Evolutionary conservation across 192 early-diverging fungal genomes (phyloP).

Genomic region (Phlyctochytrium planicorne): DNA sequence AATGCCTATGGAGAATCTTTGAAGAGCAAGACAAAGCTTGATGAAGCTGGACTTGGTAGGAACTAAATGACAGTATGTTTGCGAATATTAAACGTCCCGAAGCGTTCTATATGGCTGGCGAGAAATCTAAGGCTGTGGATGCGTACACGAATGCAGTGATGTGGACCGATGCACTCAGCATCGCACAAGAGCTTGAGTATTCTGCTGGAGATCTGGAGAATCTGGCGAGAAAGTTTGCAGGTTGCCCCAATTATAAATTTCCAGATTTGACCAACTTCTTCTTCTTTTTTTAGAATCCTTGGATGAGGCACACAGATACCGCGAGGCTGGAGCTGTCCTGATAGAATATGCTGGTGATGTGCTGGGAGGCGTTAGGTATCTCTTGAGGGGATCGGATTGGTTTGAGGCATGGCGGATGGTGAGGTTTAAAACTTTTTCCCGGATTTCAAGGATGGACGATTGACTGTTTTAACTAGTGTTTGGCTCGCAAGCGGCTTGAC

Average conservation of each 20-base stretch:
- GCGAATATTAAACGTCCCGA: slow-evolving; percentile 9
- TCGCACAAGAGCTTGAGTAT: slow-evolving; percentile 58
- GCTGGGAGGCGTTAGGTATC: slow-evolving; percentile 64
- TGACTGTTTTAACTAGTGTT: slow-evolving; percentile 1
- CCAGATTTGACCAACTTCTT: slow-evolving; percentile 15
- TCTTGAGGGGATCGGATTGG: slow-evolving; percentile 76
- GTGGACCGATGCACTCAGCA: slow-evolving; percentile 69
- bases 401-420: slow-evolving; percentile 70
- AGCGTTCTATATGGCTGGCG: slow-evolving; percentile 57
- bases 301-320: slow-evolving; percentile 61
- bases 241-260: slow-evolving; percentile 25
- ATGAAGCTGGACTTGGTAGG: slow-evolving; percentile 64
- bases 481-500: background rate
- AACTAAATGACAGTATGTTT: slow-evolving; percentile 1
- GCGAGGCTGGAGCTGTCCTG: slow-evolving; percentile 67
- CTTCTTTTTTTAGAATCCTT: background rate
- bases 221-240: slow-evolving; percentile 58
- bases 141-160: slow-evolving; percentile 50
- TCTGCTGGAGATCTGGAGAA: slow-evolving; percentile 43
- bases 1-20: slow-evolving; percentile 61
- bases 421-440: slow-evolving; percentile 8
- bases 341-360: slow-evolving; percentile 72
- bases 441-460: background rate
- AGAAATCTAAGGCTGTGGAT: slow-evolving; percentile 58
- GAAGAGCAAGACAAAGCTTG: slow-evolving; percentile 51